Evolutionary conservation across 345 rosid species (phyloP).

Genomic region (Syzygium grande): DNA sequence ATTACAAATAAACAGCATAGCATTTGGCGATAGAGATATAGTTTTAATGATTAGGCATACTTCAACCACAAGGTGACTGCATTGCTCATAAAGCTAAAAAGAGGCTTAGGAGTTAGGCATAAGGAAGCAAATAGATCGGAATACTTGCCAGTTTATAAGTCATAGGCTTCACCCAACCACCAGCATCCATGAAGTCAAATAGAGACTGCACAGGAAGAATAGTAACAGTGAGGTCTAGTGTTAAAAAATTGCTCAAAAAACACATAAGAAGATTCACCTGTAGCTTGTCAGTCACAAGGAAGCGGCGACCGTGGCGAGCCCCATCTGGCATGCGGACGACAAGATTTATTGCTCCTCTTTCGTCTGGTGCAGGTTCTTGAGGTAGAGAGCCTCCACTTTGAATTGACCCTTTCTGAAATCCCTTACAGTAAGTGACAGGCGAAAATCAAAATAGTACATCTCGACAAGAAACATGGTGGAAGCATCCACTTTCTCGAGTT

Average conservation of each 20-base stretch:
- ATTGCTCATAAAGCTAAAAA: not conserved
- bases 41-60: not conserved
- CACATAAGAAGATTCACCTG: constrained; percentile 33
- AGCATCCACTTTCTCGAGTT: not conserved
- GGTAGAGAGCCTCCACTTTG: constrained; percentile 31
- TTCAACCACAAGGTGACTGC: not conserved
- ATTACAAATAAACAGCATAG: not conserved
- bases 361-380: constrained; percentile 50
- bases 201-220: constrained; percentile 35
- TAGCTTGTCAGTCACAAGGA: constrained; percentile 73
- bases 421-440: not conserved
- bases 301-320: constrained; percentile 67
- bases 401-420: constrained; percentile 34
- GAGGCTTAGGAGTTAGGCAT: not conserved
- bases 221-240: constrained; percentile 10
- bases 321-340: constrained; percentile 79
- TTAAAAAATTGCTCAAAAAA: not conserved
- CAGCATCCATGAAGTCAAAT: constrained; percentile 63
- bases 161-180: constrained; percentile 53
- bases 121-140: not conserved
- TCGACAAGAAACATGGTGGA: constrained; percentile 7
- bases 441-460: not conserved
- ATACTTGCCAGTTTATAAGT: constrained; percentile 66
- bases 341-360: constrained; percentile 55
- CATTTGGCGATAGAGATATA: not conserved